Conservation (phyloP, 257 asterid genomes). For the Rubia yunnanensis region DNA sequence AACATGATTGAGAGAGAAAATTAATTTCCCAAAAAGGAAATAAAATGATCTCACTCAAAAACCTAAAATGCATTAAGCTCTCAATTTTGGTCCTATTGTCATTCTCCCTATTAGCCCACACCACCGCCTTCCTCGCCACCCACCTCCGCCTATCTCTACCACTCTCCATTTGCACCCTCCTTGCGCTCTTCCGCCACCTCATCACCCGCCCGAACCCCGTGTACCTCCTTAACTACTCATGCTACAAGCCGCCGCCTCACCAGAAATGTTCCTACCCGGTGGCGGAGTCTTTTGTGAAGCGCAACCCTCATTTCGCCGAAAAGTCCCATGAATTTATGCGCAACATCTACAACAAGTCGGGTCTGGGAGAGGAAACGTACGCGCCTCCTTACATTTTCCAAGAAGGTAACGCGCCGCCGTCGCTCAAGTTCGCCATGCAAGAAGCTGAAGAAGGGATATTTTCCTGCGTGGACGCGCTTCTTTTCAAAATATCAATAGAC, state of each 20-base stretch:
- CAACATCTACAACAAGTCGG: constrained; percentile 42
- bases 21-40: neutral
- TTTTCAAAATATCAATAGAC: constrained; percentile 35
- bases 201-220: constrained; percentile 30
- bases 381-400: constrained; percentile 54
- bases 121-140: constrained; percentile 17
- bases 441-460: constrained; percentile 60
- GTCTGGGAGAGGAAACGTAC: constrained; percentile 59
- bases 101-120: constrained; percentile 26
- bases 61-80: constrained; percentile 21
- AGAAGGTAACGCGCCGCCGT: constrained; percentile 18
- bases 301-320: constrained; percentile 11
- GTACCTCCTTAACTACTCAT: constrained; percentile 41
- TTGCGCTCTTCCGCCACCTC: constrained; percentile 17
- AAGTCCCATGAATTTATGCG: constrained; percentile 41
- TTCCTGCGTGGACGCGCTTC: constrained; percentile 38
- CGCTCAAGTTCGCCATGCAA: constrained; percentile 35
- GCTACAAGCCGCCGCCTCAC: constrained; percentile 56
- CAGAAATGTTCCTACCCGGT: constrained; percentile 32
- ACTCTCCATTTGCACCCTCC: constrained; percentile 12
- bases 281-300: constrained; percentile 40
- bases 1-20: too few species aligned
- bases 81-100: constrained; percentile 32
- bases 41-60: neutral
- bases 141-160: constrained; percentile 19